A percentile compares a stretch with the other conserved stretches of the same genome.
These are phyloP conservation scores for Lentinula guzmanii DNA, from an alignment of 768 basidiomycete genomes.

Conservation along the genomic window DNA sequence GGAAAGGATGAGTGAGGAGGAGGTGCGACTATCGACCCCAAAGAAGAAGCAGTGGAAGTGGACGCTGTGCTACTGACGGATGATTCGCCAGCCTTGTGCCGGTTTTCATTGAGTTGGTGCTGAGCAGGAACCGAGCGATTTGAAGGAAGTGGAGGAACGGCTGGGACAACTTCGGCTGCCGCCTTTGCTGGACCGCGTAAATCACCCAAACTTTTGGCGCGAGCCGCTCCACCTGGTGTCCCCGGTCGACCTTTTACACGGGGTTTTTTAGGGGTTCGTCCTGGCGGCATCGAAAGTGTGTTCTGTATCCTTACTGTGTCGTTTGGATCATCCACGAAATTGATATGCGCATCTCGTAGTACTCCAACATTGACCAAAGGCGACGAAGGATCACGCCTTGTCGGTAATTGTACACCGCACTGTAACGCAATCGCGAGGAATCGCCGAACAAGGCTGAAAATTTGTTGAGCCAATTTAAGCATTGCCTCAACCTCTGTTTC, in stretches of 20 bases:
- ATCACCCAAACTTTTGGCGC: slow-evolving; percentile 51
- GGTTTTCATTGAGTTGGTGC: slow-evolving; percentile 27
- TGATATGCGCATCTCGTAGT: slow-evolving; percentile 1
- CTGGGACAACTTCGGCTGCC: slow-evolving; percentile 27
- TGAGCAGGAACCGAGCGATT: slow-evolving; percentile 19
- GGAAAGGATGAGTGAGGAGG: slow-evolving; percentile 56
- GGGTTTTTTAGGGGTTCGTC: slow-evolving; percentile 28
- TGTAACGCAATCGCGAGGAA: slow-evolving; percentile 76
- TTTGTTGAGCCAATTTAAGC: slow-evolving; percentile 75
- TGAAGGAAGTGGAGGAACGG: slow-evolving; percentile 26
- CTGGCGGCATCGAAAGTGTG: slow-evolving; percentile 15
- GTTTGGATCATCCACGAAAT: slow-evolving; percentile 10
- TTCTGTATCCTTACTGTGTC: slow-evolving; percentile 15
- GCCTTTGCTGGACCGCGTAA: slow-evolving; percentile 25
- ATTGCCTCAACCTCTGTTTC: slow-evolving; percentile 65
- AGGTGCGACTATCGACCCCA: slow-evolving; percentile 38
- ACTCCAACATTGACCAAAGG: slow-evolving; percentile 12
- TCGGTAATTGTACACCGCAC: slow-evolving; percentile 66
- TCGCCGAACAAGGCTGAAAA: slow-evolving; percentile 72
- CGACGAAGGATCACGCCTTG: slow-evolving; percentile 30
- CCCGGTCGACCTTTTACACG: slow-evolving; percentile 18
- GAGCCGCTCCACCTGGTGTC: slow-evolving; percentile 26
- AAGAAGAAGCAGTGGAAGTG: slow-evolving; percentile 62
- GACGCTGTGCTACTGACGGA: slow-evolving; percentile 74
- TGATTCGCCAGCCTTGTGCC: slow-evolving; percentile 36